Base-by-base conservation (phyloP, 306 rosid genomes). In the Trifolium subterraneum region DNA sequence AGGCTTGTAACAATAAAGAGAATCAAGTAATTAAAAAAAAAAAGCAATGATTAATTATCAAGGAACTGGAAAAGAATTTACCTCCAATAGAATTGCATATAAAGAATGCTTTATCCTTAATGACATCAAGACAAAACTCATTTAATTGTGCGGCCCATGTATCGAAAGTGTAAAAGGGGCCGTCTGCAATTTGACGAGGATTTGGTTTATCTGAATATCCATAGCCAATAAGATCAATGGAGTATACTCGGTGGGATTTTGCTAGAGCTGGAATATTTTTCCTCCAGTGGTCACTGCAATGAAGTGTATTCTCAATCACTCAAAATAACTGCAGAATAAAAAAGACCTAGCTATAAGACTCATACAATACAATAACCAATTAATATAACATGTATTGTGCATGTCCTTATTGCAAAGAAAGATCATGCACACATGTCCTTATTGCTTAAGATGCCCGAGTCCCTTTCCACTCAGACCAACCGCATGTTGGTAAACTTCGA, bases 31-130 rank as follows among this genome's bases (percentile, higher is more conserved):
- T 10, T 73, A 7, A 35, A 38, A 66, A 47, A 14, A 68, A 7
- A 36, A n/a, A 59, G 12, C 54, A 38, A 7, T 8, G 50, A 56
- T 44, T 73, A 45, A 52, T 29, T 45, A 61, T 68, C 8, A 56
- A 61, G 33, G 61, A 23, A 3, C 55, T 11, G 44, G 64, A 68
- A 80, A 66, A 73, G 27, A 16, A 22, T 66, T 72, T 73, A 93
- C 97, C 98, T 88, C 97, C 98, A 19, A 93, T 91, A 19, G 98
- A 93, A 87, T 93, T 93, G 84, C 98, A 93, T 42, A 93, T 76
- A 71, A 89, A 93, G 80, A 93, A 93, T 69, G 97, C 91, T 63
- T 87, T 71, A 73, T 86, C 96, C 82, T 88, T 81, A 52, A 93
- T 72, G 38, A 93, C 97, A 22, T 91, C 88, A 60, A 61, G 51